Percentiles rank a stretch among this genome's conserved stretches.
Conservation (phyloP, 345 rosid genomes). For the Camelina laxa region DNA sequence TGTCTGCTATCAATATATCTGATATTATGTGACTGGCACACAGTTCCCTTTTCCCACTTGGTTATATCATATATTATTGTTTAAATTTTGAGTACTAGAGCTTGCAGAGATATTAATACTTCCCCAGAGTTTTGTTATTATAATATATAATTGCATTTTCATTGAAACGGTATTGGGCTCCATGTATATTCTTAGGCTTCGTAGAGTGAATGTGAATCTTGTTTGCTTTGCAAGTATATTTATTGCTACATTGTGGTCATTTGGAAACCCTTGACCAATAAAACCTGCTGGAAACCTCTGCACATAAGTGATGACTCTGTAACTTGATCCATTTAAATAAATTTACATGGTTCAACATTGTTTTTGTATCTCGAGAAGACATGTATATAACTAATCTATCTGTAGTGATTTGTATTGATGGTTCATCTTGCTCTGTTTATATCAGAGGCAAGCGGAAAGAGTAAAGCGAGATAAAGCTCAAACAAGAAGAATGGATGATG, state of each 20-base stretch:
- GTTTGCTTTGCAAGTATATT: conserved; percentile 10
- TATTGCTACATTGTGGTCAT: conserved; percentile 8
- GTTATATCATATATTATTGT: neutral
- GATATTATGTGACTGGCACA: conserved; percentile 15
- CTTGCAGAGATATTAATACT: conserved; percentile 2
- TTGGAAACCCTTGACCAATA: conserved; percentile 12
- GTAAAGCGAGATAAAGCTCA: conserved; percentile 78
- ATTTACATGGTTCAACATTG: conserved; percentile 11
- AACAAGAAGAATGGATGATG: conserved; percentile 79
- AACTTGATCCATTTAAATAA: conserved; percentile 2
- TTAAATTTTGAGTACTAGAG: conserved; percentile 10
- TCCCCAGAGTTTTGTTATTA: neutral
- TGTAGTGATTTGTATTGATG: conserved; percentile 23
- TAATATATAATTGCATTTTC: neutral
- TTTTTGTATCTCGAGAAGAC: neutral
- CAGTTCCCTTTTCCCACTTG: conserved; percentile 8
- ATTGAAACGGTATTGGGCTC: neutral
- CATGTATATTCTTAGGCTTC: neutral
- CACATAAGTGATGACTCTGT: neutral
- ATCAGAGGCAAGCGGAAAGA: conserved; percentile 88
- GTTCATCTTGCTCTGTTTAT: conserved; percentile 22
- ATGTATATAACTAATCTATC: neutral
- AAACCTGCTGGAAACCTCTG: conserved; percentile 13
- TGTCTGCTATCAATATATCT: conserved; percentile 3
- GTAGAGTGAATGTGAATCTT: conserved; percentile 6